A percentile compares a stretch with the other conserved stretches of the same genome.
These are phyloP conservation scores for Ambrosiella xylebori DNA, from an alignment of 2,329 filamentous ascomycete genomes.

Conservation along the genomic window DNA sequence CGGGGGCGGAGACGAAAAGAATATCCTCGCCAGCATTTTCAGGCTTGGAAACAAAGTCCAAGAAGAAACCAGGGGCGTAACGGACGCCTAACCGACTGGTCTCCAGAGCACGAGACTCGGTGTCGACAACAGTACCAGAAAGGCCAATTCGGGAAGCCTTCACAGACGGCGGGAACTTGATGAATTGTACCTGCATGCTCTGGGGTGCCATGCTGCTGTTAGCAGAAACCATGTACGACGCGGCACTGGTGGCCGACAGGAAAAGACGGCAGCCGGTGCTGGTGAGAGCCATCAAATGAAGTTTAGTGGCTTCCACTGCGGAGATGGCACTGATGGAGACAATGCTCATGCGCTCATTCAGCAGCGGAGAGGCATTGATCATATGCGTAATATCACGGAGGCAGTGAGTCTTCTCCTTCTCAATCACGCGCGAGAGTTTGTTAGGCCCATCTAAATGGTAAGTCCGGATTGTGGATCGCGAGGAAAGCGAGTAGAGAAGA, in stretches of 20 bases:
- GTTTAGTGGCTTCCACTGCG: conserved; percentile 57
- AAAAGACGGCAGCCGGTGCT: conserved; percentile 83
- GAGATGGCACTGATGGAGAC: conserved; percentile 77
- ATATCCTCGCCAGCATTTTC: conserved; percentile 40
- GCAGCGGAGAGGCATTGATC: conserved; percentile 53
- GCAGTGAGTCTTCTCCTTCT: conserved; percentile 44
- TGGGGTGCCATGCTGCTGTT: conserved; percentile 53
- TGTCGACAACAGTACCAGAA: conserved; percentile 22
- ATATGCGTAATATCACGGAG: conserved; percentile 70
- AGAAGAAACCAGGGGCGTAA: conserved; percentile 79
- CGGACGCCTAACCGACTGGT: conserved; percentile 36
- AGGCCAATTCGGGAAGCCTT: conserved; percentile 21
- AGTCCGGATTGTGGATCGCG: conserved; percentile 71
- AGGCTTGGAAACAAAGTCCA: conserved; percentile 61
- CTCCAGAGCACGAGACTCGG: conserved; percentile 31
- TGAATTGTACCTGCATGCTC: conserved; percentile 95
- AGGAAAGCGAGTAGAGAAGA: conserved; percentile 82
- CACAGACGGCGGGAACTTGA: conserved; percentile 68
- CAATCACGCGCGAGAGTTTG: conserved; percentile 45
- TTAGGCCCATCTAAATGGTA: conserved; percentile 63
- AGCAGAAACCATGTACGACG: conserved; percentile 45
- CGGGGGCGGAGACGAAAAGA: conserved; percentile 73
- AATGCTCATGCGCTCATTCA: conserved; percentile 54
- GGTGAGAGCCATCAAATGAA: conserved; percentile 81
- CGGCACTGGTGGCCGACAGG: conserved; percentile 71